Evolutionary conservation across 2,329 filamentous ascomycete species (phyloP), one percentile per base, ranked within the genome.

Genomic region (Didymella segeticola): DNA sequence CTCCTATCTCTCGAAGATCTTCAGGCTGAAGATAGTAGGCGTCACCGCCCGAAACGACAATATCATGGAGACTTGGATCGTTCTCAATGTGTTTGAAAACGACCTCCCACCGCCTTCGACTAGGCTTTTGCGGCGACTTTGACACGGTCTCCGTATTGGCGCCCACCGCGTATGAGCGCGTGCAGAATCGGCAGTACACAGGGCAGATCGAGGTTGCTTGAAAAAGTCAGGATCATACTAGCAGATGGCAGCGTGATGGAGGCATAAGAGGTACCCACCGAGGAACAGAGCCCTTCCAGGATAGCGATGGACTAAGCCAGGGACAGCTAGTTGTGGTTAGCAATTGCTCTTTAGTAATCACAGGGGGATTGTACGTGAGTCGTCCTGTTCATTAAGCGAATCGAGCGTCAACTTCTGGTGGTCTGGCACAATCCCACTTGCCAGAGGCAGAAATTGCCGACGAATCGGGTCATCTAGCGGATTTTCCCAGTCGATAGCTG

Each of bases 21-120:
- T 83, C 73, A 0, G 82, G 80, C 15, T 76, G 69, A 2, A 88
- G 76, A 49, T 83, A 84, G 66, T 83, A 88, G 0, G 82, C 77
- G 68, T 88, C 86, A 9, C 85, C 85, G 0, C 86, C 85, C 0
- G 85, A 88, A 8, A 88, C 77, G 1, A 87, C 84, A 29, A 88
- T 81, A 62, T 88, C 85, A 27, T 80, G 76, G 5, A 88, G 71
- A 60, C 68, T 1, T 78, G 77, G 12, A 74, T 81, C 37, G 6
- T 69, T 70, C 61, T 80, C 79, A 41, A 89, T 85, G 66, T 88
- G 83, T 2, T 78, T 67, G 48, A 87, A 82, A n/a, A 80, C 79
- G 2, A 74, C 66, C n/a, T 86, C 78, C 80, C 85, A 86, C n/a
- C 80, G 77, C 43, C 80, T 85, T 12, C 63, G 60, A 26, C 60